phyloP scores from a whole-genome alignment of 345 rosid genomes.

The Boechera retrofracta region DNA sequence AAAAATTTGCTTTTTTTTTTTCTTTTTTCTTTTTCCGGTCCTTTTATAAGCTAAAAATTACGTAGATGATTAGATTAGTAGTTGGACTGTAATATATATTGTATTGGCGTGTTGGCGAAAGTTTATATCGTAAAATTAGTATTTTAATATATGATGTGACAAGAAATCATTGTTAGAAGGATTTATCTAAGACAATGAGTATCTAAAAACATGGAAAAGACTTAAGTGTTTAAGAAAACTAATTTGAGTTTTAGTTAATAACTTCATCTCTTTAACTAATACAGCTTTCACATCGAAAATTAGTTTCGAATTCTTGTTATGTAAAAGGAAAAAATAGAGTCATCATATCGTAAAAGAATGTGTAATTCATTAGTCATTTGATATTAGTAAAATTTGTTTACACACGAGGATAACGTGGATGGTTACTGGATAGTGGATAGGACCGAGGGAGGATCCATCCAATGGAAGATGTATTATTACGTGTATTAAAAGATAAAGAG shows the following conservation, averaged over 20 bases:
- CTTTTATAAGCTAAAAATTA: constrained; percentile 22
- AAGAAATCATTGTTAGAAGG: neutral
- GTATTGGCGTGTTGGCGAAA: neutral
- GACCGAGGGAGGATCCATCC: neutral
- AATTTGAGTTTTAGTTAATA: too few relatives aligned
- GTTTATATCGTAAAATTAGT: too few relatives aligned
- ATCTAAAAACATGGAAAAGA: too few relatives aligned
- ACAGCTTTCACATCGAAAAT: too few relatives aligned
- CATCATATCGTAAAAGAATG: too few relatives aligned
- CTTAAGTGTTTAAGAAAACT: too few relatives aligned
- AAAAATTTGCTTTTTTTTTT: neutral
- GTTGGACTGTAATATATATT: neutral
- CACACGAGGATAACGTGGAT: constrained; percentile 23
- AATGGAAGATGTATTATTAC: constrained; percentile 10
- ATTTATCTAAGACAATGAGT: too few relatives aligned
- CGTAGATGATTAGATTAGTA: neutral
- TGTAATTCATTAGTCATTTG: too few relatives aligned
- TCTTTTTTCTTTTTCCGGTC: neutral
- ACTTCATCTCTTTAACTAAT: too few relatives aligned
- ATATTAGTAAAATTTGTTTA: neutral
- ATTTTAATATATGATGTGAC: neutral
- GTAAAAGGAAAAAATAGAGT: too few relatives aligned
- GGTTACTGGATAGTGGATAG: constrained; percentile 26
- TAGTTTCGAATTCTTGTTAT: too few relatives aligned
- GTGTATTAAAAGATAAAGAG: constrained; percentile 24